Conservation (phyloP, 1,139 yeast genomes). For the Suhomyces bolitotheri region DNA sequence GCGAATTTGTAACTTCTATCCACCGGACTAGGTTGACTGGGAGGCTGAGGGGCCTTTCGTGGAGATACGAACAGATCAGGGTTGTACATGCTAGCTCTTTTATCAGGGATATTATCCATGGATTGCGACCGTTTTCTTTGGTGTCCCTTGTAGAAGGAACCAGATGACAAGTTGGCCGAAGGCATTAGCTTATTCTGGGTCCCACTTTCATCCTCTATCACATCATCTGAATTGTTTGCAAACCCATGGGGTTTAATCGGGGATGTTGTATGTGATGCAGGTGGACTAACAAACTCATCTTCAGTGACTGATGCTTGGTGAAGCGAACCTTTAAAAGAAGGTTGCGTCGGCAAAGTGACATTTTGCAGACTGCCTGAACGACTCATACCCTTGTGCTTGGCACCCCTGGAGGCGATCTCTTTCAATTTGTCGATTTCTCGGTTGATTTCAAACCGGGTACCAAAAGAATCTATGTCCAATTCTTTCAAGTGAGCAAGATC, state of each 20-base stretch:
- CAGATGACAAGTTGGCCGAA: constrained; percentile 18
- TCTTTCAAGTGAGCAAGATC: constrained; percentile 87
- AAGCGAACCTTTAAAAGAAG: constrained; percentile 9
- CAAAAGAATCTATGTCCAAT: constrained; percentile 87
- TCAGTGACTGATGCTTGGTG: constrained; percentile 7
- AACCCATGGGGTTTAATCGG: constrained; percentile 4
- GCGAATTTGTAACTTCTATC: constrained; percentile 28
- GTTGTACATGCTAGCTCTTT: constrained; percentile 16
- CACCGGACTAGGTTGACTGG: constrained; percentile 42
- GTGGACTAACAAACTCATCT: constrained; percentile 13
- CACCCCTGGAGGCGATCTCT: constrained; percentile 23
- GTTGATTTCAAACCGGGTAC: constrained; percentile 88
- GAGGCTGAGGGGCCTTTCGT: constrained; percentile 64
- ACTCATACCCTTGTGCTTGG: constrained; percentile 17
- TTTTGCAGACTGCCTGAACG: constrained; percentile 12
- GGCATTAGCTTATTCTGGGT: constrained; percentile 18
- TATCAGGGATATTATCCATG: constrained; percentile 40
- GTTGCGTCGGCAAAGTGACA: constrained; percentile 4
- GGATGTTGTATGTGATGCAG: constrained; percentile 6
- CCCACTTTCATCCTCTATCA: constrained; percentile 5
- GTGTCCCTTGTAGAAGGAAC: constrained; percentile 26
- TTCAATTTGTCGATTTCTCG: constrained; percentile 81
- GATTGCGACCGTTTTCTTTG: constrained; percentile 53
- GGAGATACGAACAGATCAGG: constrained; percentile 51
- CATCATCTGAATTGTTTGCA: constrained; percentile 12